Base-by-base conservation (phyloP, 805 yeast species). In the Candida patagonica region DNA sequence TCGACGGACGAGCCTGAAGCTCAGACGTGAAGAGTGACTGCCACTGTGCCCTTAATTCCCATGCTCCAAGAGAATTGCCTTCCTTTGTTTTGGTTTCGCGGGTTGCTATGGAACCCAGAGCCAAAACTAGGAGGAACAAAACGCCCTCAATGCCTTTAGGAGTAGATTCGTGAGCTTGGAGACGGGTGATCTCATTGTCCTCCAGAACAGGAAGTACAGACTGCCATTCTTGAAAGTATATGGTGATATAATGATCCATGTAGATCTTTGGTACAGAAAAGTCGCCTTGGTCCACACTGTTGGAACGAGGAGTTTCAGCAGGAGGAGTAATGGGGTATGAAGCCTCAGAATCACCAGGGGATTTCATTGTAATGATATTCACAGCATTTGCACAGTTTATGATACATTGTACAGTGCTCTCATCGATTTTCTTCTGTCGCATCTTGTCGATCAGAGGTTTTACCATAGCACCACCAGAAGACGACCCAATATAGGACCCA, bases 161-260 rank as follows among this genome's bases (percentile, higher is more conserved):
- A 10, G 27, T 13, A 15, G 19, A 10, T 9, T 33, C 37, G 12
- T 7, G 8, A 8, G 7, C 6, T 9, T 15, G 29, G 19, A 29
- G 25, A 27, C 19, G 30, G 10, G 13, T 29, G 51, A 87, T 87
- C n/a, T 75, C 69, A 31, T 73, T 73, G 46, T 76, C 75, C 55
- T 83, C 84, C 39, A 87, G 53, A 12, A 84, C 66, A 0, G 95
- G 94, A 17, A 79, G 65, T 4, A 75, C 60, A 20, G 72, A 67
- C 22, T 82, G 79, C 94, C 95, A 87, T 42, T 80, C 79, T 45
- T 75, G 77, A 60, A 85, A 86, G 54, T 73, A 87, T 2, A 75
- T 55, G 0, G 80, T 70, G 15, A 82, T 70, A 23, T 83, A 67
- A 20, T 76, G 76, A 57, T 87, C 95, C 42, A 84, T 57, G 42